A percentile compares a stretch with the other conserved stretches of the same genome.
Conservation (phyloP, 2,329 filamentous ascomycete genomes). For the Nemania sp. region DNA sequence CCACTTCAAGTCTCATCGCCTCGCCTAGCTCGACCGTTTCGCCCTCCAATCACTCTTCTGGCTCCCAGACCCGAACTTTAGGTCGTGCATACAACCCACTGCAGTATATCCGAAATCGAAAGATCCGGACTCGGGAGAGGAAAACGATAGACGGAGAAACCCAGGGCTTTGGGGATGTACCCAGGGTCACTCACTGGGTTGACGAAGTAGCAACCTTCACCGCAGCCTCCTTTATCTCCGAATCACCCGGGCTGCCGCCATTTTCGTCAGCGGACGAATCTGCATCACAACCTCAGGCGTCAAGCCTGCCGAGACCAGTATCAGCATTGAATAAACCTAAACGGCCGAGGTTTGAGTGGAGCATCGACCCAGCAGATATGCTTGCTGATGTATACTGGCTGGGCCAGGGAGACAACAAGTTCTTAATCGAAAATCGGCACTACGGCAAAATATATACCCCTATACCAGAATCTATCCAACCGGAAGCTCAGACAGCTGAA, state of each 20-base stretch:
- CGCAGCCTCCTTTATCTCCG: slow-evolving; percentile 40
- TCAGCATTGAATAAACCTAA: slow-evolving; percentile 61
- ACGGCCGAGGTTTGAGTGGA: slow-evolving; percentile 82
- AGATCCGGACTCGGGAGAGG: slow-evolving; percentile 78
- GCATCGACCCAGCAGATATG: slow-evolving; percentile 79
- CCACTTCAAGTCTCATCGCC: slow-evolving; percentile 47
- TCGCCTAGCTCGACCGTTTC: slow-evolving; percentile 42
- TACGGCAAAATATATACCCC: slow-evolving; percentile 71
- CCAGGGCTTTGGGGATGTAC: slow-evolving; percentile 76
- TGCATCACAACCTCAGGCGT: slow-evolving; percentile 41
- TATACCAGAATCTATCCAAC: slow-evolving; percentile 22
- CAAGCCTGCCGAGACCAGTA: slow-evolving; percentile 47
- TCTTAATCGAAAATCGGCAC: slow-evolving; percentile 76
- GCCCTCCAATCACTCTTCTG: slow-evolving; percentile 36
- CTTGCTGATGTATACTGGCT: slow-evolving; percentile 91
- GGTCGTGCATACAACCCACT: slow-evolving; percentile 86
- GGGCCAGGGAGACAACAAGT: slow-evolving; percentile 79
- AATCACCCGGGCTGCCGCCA: slow-evolving; percentile 47
- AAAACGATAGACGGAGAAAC: slow-evolving; percentile 72
- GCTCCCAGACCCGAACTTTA: slow-evolving; percentile 45
- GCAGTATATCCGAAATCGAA: slow-evolving; percentile 89
- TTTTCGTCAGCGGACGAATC: slow-evolving; percentile 53
- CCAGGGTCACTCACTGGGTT: slow-evolving; percentile 75
- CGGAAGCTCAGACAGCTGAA: slow-evolving; percentile 27
- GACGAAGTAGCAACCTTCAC: slow-evolving; percentile 63